These are phyloP conservation scores for Phytophthora parvispora DNA, from an alignment of 352 stramenopile species.

Conservation along the genomic window DNA sequence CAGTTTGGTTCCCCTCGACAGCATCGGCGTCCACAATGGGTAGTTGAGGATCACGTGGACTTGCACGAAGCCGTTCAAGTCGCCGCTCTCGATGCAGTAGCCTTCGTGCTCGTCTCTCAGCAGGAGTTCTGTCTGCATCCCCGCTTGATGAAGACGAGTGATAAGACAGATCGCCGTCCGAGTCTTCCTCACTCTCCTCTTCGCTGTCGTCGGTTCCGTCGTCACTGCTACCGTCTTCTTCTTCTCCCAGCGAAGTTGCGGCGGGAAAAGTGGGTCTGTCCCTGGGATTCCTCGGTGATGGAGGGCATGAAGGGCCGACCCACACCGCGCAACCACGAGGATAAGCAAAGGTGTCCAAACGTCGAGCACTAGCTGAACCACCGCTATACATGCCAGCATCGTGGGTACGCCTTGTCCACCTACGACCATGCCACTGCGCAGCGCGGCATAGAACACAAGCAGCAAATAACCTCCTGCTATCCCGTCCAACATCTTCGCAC, in stretches of 20 bases:
- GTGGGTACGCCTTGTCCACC: slow-evolving; percentile 45
- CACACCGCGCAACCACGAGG: slow-evolving; percentile 73
- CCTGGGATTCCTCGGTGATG: slow-evolving; percentile 65
- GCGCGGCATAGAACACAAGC: slow-evolving; percentile 75
- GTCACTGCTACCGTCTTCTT: slow-evolving; percentile 45
- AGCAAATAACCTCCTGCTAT: slow-evolving; percentile 69
- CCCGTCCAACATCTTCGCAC: slow-evolving; percentile 67
- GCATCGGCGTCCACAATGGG: slow-evolving; percentile 41
- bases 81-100: slow-evolving; percentile 26
- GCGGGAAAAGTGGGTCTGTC: slow-evolving; percentile 72
- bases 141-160: slow-evolving; percentile 44
- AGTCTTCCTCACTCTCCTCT: slow-evolving; percentile 20
- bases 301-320: slow-evolving; percentile 54
- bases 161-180: slow-evolving; percentile 22
- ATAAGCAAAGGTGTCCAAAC: slow-evolving; percentile 76
- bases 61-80: slow-evolving; percentile 23
- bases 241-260: slow-evolving; percentile 73
- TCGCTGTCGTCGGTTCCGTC: slow-evolving; percentile 24
- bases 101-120: slow-evolving; percentile 30
- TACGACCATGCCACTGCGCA: slow-evolving; percentile 70
- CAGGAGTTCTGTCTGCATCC: slow-evolving; percentile 29
- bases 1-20: slow-evolving; percentile 26
- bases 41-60: slow-evolving; percentile 21
- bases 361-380: slow-evolving; percentile 67
- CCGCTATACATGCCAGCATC: slow-evolving; percentile 52